Evolutionary conservation across 345 rosid species (phyloP).

Genomic region (Lepidium didymum): DNA sequence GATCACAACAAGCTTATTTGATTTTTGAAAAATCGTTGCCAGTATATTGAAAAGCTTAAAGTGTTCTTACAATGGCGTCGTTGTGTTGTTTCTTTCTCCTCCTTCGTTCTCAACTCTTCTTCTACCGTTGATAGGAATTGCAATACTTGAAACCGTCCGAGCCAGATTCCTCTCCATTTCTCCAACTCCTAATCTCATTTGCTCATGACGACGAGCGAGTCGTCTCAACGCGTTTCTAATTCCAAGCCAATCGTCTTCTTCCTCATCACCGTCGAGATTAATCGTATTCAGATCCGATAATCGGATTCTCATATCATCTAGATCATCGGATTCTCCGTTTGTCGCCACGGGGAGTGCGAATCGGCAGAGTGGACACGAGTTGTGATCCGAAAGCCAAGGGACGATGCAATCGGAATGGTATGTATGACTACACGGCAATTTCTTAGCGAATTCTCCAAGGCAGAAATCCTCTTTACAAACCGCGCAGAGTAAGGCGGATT

Average conservation of each 20-base stretch:
- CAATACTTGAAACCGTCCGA: slow-evolving; percentile 18
- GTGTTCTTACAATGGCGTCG: background rate
- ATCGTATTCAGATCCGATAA: slow-evolving; percentile 23
- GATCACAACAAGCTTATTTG: background rate
- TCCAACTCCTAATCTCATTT: slow-evolving; percentile 29
- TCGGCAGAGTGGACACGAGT: slow-evolving; percentile 58
- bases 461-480: slow-evolving; percentile 48
- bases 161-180: slow-evolving; percentile 16
- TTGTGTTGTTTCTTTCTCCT: background rate
- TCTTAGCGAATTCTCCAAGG: slow-evolving; percentile 34
- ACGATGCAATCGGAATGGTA: slow-evolving; percentile 53
- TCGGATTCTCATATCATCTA: slow-evolving; percentile 21
- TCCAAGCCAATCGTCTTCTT: slow-evolving; percentile 31
- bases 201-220: slow-evolving; percentile 32
- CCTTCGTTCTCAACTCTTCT: slow-evolving; percentile 6
- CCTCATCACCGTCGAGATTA: slow-evolving; percentile 1
- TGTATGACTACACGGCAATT: slow-evolving; percentile 46
- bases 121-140: background rate
- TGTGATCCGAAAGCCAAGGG: slow-evolving; percentile 48
- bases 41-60: background rate
- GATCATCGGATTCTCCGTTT: background rate
- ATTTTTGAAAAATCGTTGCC: background rate
- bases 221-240: slow-evolving; percentile 27
- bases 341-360: slow-evolving; percentile 31
- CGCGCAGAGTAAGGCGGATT: slow-evolving; percentile 38